phyloP scores from a whole-genome alignment of 805 yeast species.

The Kluyveromyces lactis region DNA sequence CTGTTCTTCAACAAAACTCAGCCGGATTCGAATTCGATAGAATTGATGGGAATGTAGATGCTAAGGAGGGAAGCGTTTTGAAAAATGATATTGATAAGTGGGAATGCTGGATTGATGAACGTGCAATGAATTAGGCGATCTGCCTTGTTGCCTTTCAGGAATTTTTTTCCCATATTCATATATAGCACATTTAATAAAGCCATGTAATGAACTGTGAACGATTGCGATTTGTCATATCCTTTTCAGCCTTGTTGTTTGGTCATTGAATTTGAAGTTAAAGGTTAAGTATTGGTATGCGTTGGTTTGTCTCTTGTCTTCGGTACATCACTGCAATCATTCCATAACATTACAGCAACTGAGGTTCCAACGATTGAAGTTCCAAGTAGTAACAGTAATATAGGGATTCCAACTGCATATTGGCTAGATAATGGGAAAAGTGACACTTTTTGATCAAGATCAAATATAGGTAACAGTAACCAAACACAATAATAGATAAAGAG shows the following conservation, averaged over 20 bases:
- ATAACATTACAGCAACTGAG: constrained; percentile 10
- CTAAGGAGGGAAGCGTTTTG: constrained; percentile 64
- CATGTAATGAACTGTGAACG: neutral
- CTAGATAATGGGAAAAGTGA: constrained; percentile 25
- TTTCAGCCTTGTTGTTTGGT: too few relatives aligned
- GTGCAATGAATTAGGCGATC: constrained; percentile 45
- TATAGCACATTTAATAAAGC: neutral
- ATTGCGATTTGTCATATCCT: too few relatives aligned
- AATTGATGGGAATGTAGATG: constrained; percentile 66
- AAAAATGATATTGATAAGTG: constrained; percentile 48
- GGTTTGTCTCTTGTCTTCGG: too few relatives aligned
- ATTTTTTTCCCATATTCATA: neutral
- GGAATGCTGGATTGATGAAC: constrained; percentile 75
- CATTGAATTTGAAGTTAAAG: too few relatives aligned
- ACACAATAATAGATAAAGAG: constrained; percentile 20
- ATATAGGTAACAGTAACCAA: constrained; percentile 27
- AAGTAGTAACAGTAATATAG: constrained; percentile 20
- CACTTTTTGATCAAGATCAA: constrained; percentile 17
- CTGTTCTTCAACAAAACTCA: constrained; percentile 14
- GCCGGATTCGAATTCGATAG: constrained; percentile 52
- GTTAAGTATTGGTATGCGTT: too few relatives aligned
- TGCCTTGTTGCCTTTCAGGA: neutral
- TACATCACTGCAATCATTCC: neutral
- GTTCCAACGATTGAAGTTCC: constrained; percentile 24
- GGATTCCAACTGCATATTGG: constrained; percentile 24